These are phyloP conservation scores for Nidularia pulvinata DNA, from an alignment of 768 basidiomycete species.

Conservation along the genomic window DNA sequence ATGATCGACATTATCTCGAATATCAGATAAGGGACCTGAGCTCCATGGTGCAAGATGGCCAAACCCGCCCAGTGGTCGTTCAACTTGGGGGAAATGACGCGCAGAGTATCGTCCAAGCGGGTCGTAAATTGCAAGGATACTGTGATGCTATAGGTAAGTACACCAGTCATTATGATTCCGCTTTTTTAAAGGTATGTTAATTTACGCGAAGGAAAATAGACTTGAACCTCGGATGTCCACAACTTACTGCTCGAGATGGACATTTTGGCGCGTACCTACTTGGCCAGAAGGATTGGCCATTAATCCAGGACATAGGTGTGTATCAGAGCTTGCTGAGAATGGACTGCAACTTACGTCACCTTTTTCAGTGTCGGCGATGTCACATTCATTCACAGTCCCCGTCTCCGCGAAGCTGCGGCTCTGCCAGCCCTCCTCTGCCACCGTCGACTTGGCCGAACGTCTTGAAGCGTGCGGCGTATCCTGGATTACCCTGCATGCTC, in stretches of 20 bases:
- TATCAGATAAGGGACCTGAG: slow-evolving; percentile 60
- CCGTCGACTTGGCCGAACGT: slow-evolving; percentile 51
- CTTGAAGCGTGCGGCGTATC: slow-evolving; percentile 68
- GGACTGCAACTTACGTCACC: background rate
- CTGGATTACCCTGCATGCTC: slow-evolving; percentile 75
- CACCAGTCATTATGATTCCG: too few relatives aligned
- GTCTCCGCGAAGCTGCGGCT: slow-evolving; percentile 64
- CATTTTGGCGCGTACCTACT: slow-evolving; percentile 82
- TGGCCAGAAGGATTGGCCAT: slow-evolving; percentile 69
- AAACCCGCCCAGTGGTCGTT: slow-evolving; percentile 55
- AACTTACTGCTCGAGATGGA: slow-evolving; percentile 61
- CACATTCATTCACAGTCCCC: slow-evolving; percentile 61
- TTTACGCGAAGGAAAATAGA: slow-evolving; percentile 38
- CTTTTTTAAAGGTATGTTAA: background rate
- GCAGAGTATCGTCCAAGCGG: slow-evolving; percentile 59
- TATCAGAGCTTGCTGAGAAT: too few relatives aligned
- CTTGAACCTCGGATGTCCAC: slow-evolving; percentile 82
- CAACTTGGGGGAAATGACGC: slow-evolving; percentile 77
- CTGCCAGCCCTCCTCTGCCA: slow-evolving; percentile 52
- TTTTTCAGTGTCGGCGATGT: slow-evolving; percentile 60
- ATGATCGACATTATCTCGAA: slow-evolving; percentile 66
- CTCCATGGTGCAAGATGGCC: slow-evolving; percentile 16
- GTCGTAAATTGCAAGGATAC: slow-evolving; percentile 50
- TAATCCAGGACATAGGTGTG: slow-evolving; percentile 65
- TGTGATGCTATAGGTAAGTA: slow-evolving; percentile 73